Conservation (phyloP, 495 filamentous ascomycete species). For the Melanomma pulvis-pyrius region DNA sequence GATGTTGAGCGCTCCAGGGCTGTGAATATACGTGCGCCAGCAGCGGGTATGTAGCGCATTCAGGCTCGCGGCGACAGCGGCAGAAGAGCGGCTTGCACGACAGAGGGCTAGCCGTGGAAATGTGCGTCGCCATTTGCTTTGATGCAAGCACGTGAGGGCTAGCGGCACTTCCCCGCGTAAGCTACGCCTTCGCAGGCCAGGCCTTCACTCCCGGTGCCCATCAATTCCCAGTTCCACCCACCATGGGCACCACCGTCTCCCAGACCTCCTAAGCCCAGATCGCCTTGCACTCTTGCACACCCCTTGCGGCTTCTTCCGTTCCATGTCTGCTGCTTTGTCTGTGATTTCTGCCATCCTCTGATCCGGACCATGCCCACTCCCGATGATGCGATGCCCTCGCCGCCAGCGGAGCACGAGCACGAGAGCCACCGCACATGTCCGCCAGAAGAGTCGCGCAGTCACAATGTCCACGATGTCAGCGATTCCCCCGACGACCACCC, state of each 20-base stretch:
- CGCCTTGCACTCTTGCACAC: slow-evolving; percentile 4
- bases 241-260: slow-evolving; percentile 12
- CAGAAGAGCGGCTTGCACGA: background rate
- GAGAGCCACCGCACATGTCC: slow-evolving; percentile 60
- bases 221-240: background rate
- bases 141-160: slow-evolving; percentile 16
- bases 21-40: slow-evolving; percentile 4
- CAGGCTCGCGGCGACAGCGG: background rate
- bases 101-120: background rate
- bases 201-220: slow-evolving; percentile 10
- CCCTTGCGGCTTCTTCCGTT: slow-evolving; percentile 2
- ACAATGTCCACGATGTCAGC: background rate
- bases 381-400: slow-evolving; percentile 52
- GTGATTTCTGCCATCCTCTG: slow-evolving; percentile 32
- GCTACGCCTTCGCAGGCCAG: slow-evolving; percentile 27
- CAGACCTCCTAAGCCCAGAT: slow-evolving; percentile 10
- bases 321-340: slow-evolving; percentile 34
- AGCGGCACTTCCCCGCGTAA: slow-evolving; percentile 32
- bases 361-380: slow-evolving; percentile 62
- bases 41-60: slow-evolving; percentile 11
- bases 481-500: background rate
- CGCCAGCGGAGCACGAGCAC: slow-evolving; percentile 50
- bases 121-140: slow-evolving; percentile 9
- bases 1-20: background rate
- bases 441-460: slow-evolving; percentile 52